Percentiles rank a stretch among this genome's conserved stretches.
phyloP scores from a whole-genome alignment of 805 yeast genomes.

The Pichia exigua region DNA sequence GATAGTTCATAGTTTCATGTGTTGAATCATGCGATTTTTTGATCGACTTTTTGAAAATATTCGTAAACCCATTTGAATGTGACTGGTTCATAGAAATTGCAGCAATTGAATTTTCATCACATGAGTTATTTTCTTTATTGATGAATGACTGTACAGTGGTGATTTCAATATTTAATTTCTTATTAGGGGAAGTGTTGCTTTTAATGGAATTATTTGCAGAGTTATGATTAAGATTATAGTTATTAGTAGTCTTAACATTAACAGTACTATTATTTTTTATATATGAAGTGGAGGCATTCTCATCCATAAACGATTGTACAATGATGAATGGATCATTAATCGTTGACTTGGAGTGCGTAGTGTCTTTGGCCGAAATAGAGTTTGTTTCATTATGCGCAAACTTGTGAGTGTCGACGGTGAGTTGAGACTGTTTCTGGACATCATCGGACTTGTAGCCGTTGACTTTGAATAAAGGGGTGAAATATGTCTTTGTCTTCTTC shows the following conservation, averaged over 20 bases:
- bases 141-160: background rate
- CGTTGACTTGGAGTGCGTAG: background rate
- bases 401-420: slow-evolving; percentile 21
- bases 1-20: background rate
- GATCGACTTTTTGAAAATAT: slow-evolving; percentile 1
- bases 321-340: slow-evolving; percentile 3
- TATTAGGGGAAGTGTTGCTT: background rate
- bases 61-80: background rate
- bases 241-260: background rate
- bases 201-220: background rate
- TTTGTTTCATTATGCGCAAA: background rate
- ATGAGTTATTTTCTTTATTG: background rate
- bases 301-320: background rate
- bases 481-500: slow-evolving; percentile 1
- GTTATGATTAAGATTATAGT: background rate
- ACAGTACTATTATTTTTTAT: background rate
- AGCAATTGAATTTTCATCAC: background rate
- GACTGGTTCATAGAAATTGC: background rate
- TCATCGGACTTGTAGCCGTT: slow-evolving; percentile 24
- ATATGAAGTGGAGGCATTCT: background rate
- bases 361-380: background rate
- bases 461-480: slow-evolving; percentile 4
- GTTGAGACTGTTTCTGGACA: slow-evolving; percentile 26
- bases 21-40: background rate
- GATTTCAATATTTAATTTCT: background rate